Evolutionary conservation across 805 yeast species (phyloP), one percentile per base, ranked within the genome.

Genomic region (Candida easanensis): DNA sequence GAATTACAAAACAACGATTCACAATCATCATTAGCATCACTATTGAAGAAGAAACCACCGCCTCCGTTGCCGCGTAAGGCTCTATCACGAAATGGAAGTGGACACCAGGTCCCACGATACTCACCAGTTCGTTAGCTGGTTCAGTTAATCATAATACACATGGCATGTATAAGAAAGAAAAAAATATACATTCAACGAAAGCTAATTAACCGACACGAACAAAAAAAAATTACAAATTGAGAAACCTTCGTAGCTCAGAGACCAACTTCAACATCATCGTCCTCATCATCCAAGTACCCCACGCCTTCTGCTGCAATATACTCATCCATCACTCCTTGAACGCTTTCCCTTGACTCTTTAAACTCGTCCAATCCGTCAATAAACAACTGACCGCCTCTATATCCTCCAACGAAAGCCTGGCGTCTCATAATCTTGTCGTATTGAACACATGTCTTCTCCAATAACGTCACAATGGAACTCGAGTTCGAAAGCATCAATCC

Each of bases 401-500:
- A 93, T 42, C 82, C 82, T 48, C 85, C 89, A 41, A 91, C 65
- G 58, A 90, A 93, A 0, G 98, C 98, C 36, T 80, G 80, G 45
- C 95, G 74, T 36, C 78, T 77, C 55, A 85, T 85, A 42, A 93
- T 74, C 37, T 80, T 76, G 54, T 91, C 97, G 62, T 82, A 93
- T 53, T 89, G 91, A 38, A 71, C 74, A 25, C 89, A 71, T 0
- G 85, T 80, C 49, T 82, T 79, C 25, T 76, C 73, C 45, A 93
- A 73, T 15, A 88, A 67, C 13, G 80, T 73, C 3, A 81, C 73
- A 10, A 91, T 79, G 2, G 89, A 79, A 0, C 97, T 82, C 40
- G 86, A 80, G 62, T 93, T 93, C 5, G 95, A 77, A 19, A 93
- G 68, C 80, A 84, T 87, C 50, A 89, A 70, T 1, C 98, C 98